Base-by-base conservation (phyloP, 129 eudicot genomes). In the Pittosporum tobira region DNA sequence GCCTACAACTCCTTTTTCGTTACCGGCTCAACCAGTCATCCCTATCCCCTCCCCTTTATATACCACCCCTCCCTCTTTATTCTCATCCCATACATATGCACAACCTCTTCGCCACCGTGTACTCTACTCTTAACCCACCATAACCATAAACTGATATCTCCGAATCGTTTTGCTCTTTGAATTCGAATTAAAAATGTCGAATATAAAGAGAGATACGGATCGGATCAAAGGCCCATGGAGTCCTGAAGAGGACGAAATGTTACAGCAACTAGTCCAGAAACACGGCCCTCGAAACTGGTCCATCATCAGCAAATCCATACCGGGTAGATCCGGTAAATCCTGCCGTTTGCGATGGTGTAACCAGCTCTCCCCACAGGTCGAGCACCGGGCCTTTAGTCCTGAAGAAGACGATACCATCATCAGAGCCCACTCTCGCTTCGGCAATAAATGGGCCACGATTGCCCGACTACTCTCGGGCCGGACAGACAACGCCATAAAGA, bases 211-310 rank as follows among this genome's bases (percentile, higher is more conserved):
- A 36, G 73, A 79, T 23, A 76, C 70, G 88, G 95, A 84, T 68
- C 94, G 96, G 72, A 82, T 88, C 81, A 88, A 84, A 72, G 95
- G 96, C 4, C 96, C 96, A 9, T 88, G 96, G 96, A 84, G 88
- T 72, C 95, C 95, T 46, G 96, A 88, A 62, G 96, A 88, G 58
- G 96, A 84, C 49, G 79, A 79, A 6, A 55, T 77, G 61, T 74
- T 84, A 18, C 79, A 74, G 37, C 78, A 75, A 16, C 85, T 88
- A 0, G 94, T 88, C 1, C 75, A 81, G 6, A 76, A 71, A 60
- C 94, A 88, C 52, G 96, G 96, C 10, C 91, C 96, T 0, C 65
- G 96, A 48, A 88, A 88, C 59, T 88, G 96, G 96, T 81, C 95
- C 2, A 53, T 88, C 8, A 82, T 88, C 18, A 88, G 96, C 77